These are phyloP conservation scores for Gaeumannomyces sp. DNA, from an alignment of 2,329 filamentous ascomycete species.

Conservation along the genomic window DNA sequence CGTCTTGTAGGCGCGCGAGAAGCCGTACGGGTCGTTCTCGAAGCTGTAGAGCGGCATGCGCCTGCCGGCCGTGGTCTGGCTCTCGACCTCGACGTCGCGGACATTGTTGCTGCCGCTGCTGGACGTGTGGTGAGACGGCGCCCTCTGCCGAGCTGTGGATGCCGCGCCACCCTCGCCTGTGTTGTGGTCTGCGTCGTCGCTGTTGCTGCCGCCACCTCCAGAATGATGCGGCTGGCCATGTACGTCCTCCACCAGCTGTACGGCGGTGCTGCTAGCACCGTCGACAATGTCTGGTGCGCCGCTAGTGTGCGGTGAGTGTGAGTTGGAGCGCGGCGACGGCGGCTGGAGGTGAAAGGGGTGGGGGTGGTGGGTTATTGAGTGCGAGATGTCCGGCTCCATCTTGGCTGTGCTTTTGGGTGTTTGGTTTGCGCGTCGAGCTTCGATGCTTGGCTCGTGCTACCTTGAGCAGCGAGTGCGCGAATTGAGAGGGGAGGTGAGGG, in stretches of 20 bases:
- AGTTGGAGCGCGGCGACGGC: slow-evolving; percentile 21
- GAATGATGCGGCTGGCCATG: slow-evolving; percentile 40
- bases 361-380: slow-evolving; percentile 26
- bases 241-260: slow-evolving; percentile 10
- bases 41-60: slow-evolving; percentile 48
- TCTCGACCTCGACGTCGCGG: slow-evolving; percentile 38
- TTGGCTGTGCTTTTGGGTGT: background rate
- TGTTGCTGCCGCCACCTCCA: slow-evolving; percentile 25
- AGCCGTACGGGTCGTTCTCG: slow-evolving; percentile 74
- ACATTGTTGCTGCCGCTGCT: slow-evolving; percentile 16
- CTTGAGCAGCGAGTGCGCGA: background rate
- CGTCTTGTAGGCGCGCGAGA: slow-evolving; percentile 72
- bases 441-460: background rate
- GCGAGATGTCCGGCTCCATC: slow-evolving; percentile 27
- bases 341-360: slow-evolving; percentile 34
- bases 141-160: background rate
- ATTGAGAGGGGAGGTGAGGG: background rate
- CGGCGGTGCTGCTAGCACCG: slow-evolving; percentile 10
- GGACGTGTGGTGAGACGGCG: slow-evolving; percentile 9
- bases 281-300: slow-evolving; percentile 8
- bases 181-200: background rate
- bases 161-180: slow-evolving; percentile 37
- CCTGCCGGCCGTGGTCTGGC: slow-evolving; percentile 31
- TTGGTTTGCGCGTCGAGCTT: no score
- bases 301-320: slow-evolving; percentile 19